These are phyloP conservation scores for Candida tammaniensis DNA, from an alignment of 805 yeast species.

Conservation along the genomic window DNA sequence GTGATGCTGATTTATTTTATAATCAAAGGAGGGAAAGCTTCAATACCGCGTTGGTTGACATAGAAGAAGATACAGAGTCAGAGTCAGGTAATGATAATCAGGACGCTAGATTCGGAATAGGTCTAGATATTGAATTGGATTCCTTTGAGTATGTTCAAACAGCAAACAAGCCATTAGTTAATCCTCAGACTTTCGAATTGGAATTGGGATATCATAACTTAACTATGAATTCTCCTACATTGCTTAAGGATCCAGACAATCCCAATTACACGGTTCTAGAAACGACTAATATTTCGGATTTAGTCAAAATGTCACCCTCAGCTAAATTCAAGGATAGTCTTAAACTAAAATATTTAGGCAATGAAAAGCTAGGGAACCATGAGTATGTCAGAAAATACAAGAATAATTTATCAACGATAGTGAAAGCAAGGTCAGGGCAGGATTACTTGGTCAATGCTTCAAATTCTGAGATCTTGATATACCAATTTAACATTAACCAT, in stretches of 20 bases:
- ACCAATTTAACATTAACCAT: constrained; percentile 27
- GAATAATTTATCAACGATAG: constrained; percentile 33
- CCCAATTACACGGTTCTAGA: constrained; percentile 2
- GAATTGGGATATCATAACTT: not conserved
- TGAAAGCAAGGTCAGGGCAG: constrained; percentile 14
- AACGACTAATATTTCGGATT: not conserved
- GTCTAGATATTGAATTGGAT: not conserved
- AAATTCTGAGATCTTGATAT: constrained; percentile 34
- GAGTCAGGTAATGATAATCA: too few relatives aligned
- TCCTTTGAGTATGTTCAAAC: not conserved
- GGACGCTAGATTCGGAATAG: not conserved
- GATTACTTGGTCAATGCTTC: constrained; percentile 30
- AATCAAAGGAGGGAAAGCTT: constrained; percentile 20
- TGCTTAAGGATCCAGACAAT: constrained; percentile 2
- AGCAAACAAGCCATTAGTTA: not conserved
- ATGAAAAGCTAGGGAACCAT: constrained; percentile 17
- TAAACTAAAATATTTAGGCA: constrained; percentile 21
- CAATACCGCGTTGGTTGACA: constrained; percentile 9
- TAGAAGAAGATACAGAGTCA: too few relatives aligned
- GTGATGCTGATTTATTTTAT: constrained; percentile 25
- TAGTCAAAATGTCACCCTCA: constrained; percentile 2
- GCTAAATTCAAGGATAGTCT: constrained; percentile 33
- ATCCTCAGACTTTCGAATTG: not conserved
- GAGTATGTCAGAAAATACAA: constrained; percentile 35
- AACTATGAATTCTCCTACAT: not conserved